Base-by-base conservation (phyloP, 257 asterid species). In the Eustoma russellianum region DNA sequence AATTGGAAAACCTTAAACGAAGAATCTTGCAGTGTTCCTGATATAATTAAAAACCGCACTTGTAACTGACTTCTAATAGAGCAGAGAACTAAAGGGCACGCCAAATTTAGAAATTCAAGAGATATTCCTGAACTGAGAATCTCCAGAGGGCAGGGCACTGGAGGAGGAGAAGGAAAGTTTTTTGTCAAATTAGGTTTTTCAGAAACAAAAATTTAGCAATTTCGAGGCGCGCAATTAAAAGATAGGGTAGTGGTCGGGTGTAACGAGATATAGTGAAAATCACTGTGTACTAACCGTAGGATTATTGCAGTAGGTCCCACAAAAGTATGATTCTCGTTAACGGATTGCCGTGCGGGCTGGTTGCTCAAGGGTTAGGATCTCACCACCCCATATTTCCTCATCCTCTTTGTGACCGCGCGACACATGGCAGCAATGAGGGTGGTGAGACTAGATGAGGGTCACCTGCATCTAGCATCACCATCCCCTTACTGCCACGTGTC, bases 141-240 rank as follows among this genome's bases (percentile, higher is more conserved):
- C 41, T 17, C 17, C 30, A 2, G 30, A 24, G 44, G 50, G 56
- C 67, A 68, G 68, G 11, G 15, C 48, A 47, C n/a, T 50, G 11
- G 24, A 47, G 53, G 41, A 52, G 46, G 18, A 41, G 49, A 34
- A n/a, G 24, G 52, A 45, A 59, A 17, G 46, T n/a, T 13, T 33
- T 7, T 13, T 6, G 15, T n/a, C 13, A 1, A 50, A 10, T 41
- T 64, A 41, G 66, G 63, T 46, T 53, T 41, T 61, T 50, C 30
- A 9, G 16, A 45, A 46, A 33, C 11, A 15, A 45, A 53, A 9
- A 33, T 50, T 28, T 30, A 54, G 59, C 45, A 57, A 19, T 17
- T 17, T 18, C 50, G 64, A 44, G 14, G n/a, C 45, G 78, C 69
- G 69, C 50, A 68, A 41, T 28, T 64, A 68, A 71, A 41, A 24